Evolutionary conservation across 2,329 filamentous ascomycete genomes (phyloP), one percentile per base, ranked within the genome.

Genomic region (Colletotrichum sp.): DNA sequence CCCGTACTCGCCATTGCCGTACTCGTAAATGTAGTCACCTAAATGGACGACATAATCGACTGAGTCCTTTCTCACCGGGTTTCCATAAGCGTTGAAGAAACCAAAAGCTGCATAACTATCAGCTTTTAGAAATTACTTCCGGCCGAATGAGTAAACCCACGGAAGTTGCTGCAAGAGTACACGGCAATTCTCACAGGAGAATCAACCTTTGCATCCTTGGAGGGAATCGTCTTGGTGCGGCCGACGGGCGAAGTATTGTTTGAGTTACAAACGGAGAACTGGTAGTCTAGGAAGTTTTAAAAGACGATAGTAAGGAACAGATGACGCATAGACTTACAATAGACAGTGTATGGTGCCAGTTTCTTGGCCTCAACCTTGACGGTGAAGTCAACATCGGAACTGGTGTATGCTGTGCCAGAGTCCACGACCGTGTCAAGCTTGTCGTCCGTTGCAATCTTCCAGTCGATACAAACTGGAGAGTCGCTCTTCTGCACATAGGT

Each of bases 321-420:
- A 81, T 52, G 16, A n/a, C 1, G 2, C 36, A 80, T 52, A 8
- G 1, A 29, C 74, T 61, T 36, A 52, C 81, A 93, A 82, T 95
- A 95, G 3, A 86, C 88, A 0, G 92, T 95, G 80, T 91, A 94
- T 0, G 93, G 88, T 68, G 90, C 85, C 55, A 95, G 82, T 16
- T 89, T 89, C 65, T 84, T 88, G 2, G 93, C 93, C 82, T 95
- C 93, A 16, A 95, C 90, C 88, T 95, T 95, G 76, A 95, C 86
- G 0, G 94, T 95, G 81, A 93, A 96, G 81, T 96, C 94, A 64
- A 95, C 91, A 81, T 95, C 94, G 1, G 91, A 93, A 44, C 90
- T 94, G 0, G 94, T 95, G 80, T 92, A 95, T 1, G 89, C 92
- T 44, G 85, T 89, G 7, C 94, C 94, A 2, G 85, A 86, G 67